phyloP scores from a whole-genome alignment of 768 basidiomycete genomes.

The Termitomyces bulborhizus region DNA sequence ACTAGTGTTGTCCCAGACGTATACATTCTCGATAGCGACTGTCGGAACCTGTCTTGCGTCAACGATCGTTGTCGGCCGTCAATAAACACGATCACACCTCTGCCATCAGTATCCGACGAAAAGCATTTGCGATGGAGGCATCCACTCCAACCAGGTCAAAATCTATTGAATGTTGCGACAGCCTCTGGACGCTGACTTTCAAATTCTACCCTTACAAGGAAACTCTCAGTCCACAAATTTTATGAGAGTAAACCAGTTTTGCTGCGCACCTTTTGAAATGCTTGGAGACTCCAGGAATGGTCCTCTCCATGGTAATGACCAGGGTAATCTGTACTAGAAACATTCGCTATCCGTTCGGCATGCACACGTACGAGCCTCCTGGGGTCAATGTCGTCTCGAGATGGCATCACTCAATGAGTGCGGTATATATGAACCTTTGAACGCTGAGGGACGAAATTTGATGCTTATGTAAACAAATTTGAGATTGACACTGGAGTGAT shows the following conservation, averaged over 20 bases:
- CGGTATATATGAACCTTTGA: neutral
- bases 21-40: constrained; percentile 85
- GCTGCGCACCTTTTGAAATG: constrained; percentile 67
- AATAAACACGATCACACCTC: constrained; percentile 52
- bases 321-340: constrained; percentile 88
- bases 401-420: constrained; percentile 4
- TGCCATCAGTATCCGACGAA: constrained; percentile 87
- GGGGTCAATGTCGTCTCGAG: constrained; percentile 18
- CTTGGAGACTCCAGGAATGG: constrained; percentile 72
- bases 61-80: neutral
- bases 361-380: constrained; percentile 61
- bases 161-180: constrained; percentile 82
- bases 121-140: constrained; percentile 92
- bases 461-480: neutral
- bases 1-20: constrained; percentile 91
- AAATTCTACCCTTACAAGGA: constrained; percentile 54
- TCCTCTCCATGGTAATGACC: constrained; percentile 85
- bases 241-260: constrained; percentile 3
- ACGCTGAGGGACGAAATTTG: neutral
- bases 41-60: constrained; percentile 67
- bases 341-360: constrained; percentile 68
- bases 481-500: too few species aligned
- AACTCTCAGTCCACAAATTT: constrained; percentile 11
- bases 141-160: constrained; percentile 96
- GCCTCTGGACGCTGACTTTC: constrained; percentile 64